Base-by-base conservation (phyloP, 2,329 filamentous ascomycete species). In the Calonectria naviculata region DNA sequence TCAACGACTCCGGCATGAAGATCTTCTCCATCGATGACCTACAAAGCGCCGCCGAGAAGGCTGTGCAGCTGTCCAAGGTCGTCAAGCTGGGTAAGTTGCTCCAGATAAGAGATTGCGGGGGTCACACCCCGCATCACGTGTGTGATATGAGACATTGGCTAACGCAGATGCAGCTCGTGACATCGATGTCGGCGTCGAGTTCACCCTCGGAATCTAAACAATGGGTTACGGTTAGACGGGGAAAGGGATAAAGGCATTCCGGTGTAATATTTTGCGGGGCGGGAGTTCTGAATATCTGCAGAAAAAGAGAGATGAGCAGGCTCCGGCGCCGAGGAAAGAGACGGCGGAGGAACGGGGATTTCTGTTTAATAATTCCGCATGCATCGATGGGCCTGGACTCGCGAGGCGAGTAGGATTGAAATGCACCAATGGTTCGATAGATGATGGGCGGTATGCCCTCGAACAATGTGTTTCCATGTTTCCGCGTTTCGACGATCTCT, bases 21-120 rank as follows among this genome's bases (percentile, higher is more conserved):
- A 99, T 99, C 87, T 99, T 99, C 91, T 97, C 94, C 81, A 98
- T 99, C 74, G 96, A 98, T 83, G 97, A 99, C 87, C 91, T 99
- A 80, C 97, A 99, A 88, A 97, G 87, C 83, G 97, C 97, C 47
- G 97, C 97, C 75, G 97, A 98, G 91, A 98, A 97, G 90, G 94
- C 95, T 34, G 97, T 99, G 76, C 96, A 99, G 87, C 96, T 99
- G 86, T 98, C 95, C 80, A 98, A 98, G 91, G 94, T 99, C 78
- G 97, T 99, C 81, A 98, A 98, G 93, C 94, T 98, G 92, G 94
- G 93, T 94, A 87, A 88, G 92, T 90, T 52, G 8, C 62, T 31
- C 46, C 34, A 41, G 21, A 46, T 26, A 31, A 44, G 31, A 21
- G 15, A 38, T 29, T 44, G 8, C 10, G 41, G 41, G 24, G 52